Conservation (phyloP, 192 early-diverging fungal genomes). For the Gryganskiella cystojenkinii region DNA sequence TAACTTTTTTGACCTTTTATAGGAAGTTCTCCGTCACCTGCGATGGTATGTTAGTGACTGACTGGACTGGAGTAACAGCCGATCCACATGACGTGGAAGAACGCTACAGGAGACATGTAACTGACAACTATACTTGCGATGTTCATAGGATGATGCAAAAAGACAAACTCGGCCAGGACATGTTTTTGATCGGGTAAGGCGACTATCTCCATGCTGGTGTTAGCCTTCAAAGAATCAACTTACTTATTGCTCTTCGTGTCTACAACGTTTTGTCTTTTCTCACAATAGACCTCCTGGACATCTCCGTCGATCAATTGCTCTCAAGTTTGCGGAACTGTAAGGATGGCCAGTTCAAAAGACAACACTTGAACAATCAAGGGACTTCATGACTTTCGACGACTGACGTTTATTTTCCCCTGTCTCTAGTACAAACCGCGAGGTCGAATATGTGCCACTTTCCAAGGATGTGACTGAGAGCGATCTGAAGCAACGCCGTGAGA, state of each 20-base stretch:
- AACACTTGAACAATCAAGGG: no score
- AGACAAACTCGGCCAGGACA: slow-evolving; percentile 81
- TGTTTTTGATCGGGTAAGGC: slow-evolving; percentile 77
- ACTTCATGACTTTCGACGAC: not conserved
- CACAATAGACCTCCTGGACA: slow-evolving; percentile 74
- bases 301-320: slow-evolving; percentile 70
- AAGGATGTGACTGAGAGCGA: slow-evolving; percentile 83
- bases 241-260: no score
- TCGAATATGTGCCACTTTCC: slow-evolving; percentile 80
- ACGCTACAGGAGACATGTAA: no score
- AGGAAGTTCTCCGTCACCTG: slow-evolving; percentile 55
- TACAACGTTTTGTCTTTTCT: no score
- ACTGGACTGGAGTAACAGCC: not conserved
- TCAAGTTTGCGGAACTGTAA: slow-evolving; percentile 79
- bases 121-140: not conserved
- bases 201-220: no score
- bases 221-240: no score
- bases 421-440: slow-evolving; percentile 62
- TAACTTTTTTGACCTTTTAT: not conserved
- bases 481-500: slow-evolving; percentile 84
- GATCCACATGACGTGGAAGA: not conserved
- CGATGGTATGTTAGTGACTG: slow-evolving; percentile 39
- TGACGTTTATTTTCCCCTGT: no score
- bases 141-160: slow-evolving; percentile 85
- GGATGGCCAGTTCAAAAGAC: no score